phyloP scores from a whole-genome alignment of 176 grass and related monocot genomes.

The Oryza meridionalis region DNA sequence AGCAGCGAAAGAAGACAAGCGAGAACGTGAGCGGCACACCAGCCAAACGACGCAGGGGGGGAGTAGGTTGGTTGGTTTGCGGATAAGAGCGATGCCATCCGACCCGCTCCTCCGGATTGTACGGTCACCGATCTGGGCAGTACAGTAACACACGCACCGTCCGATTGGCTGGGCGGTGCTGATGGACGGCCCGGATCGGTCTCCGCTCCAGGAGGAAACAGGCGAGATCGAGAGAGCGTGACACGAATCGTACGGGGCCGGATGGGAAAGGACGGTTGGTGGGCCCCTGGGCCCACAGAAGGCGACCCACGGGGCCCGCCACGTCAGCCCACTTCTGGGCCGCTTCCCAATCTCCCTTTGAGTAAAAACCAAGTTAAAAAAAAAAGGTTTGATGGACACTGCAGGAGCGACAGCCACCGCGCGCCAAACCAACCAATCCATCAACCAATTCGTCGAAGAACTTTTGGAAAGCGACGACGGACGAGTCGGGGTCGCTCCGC shows the following conservation, averaged over 20 bases:
- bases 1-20: background rate
- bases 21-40: background rate
- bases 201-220: background rate
- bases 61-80: background rate
- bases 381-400: background rate
- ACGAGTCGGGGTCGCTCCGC: background rate
- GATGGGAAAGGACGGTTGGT: background rate
- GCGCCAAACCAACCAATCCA: background rate
- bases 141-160: background rate
- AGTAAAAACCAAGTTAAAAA: conserved; percentile 25
- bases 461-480: conserved; percentile 17
- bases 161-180: background rate
- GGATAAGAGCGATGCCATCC: conserved; percentile 15
- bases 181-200: conserved; percentile 10
- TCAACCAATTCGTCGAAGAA: background rate
- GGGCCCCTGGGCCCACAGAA: background rate
- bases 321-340: background rate
- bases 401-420: background rate
- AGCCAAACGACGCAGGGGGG: background rate
- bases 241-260: background rate
- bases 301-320: background rate
- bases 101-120: background rate
- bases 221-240: background rate
- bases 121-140: background rate
- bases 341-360: background rate